Percentiles rank a stretch among this genome's conserved stretches.
phyloP scores from a whole-genome alignment of 2,329 filamentous ascomycete genomes.

The Alternaria sp. region DNA sequence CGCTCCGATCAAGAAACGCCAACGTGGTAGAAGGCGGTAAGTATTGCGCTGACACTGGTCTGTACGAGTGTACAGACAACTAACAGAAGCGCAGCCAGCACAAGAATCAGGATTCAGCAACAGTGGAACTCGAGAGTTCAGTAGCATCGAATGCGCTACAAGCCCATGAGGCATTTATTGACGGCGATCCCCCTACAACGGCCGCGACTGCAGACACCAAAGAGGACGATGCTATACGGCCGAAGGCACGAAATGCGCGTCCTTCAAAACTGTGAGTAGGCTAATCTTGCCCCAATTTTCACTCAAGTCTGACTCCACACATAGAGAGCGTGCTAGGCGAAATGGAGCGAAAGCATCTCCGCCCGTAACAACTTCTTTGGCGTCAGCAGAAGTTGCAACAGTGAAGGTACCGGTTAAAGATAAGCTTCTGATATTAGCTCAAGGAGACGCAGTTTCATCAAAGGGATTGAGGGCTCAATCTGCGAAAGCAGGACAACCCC shows the following conservation, averaged over 20 bases:
- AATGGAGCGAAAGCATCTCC: neutral
- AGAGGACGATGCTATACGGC: neutral
- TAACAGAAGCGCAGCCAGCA: neutral
- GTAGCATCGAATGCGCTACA: neutral
- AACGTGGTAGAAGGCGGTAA: neutral
- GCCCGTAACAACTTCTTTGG: neutral
- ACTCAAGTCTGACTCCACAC: neutral
- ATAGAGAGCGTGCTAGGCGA: neutral
- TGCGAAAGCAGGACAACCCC: neutral
- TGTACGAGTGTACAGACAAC: neutral
- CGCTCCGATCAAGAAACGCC: neutral
- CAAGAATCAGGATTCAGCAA: neutral
- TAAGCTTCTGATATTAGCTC: neutral
- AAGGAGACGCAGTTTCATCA: neutral
- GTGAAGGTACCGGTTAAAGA: neutral
- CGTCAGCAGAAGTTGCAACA: neutral
- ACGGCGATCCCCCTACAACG: neutral
- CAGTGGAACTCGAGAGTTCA: neutral
- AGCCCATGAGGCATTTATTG: neutral
- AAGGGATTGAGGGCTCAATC: neutral
- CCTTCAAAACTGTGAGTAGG: neutral
- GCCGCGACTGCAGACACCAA: neutral
- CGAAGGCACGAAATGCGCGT: neutral
- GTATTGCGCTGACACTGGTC: neutral
- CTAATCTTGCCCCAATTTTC: neutral